Base-by-base conservation (phyloP, 2,329 filamentous ascomycete genomes). In the Hymenoscyphus linearis region DNA sequence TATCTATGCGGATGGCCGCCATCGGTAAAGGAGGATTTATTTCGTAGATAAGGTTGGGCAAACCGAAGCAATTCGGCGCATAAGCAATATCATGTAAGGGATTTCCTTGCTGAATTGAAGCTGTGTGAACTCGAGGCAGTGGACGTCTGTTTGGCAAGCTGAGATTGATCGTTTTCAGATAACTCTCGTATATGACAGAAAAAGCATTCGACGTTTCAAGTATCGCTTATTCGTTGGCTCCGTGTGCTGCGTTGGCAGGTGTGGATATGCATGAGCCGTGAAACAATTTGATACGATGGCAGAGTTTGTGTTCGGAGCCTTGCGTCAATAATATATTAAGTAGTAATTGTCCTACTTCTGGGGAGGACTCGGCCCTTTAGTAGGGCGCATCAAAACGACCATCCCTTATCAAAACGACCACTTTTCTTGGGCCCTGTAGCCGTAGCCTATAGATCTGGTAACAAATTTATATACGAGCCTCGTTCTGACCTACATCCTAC, bases 1-100 rank as follows among this genome's bases (percentile, higher is more conserved):
- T 61, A 61, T 67, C 31, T 56, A 64, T 55, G 26, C 66, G 63
- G 53, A 34, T 31, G 18, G 63, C 64, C 22, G 65, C 50, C 26
- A 53, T 58, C 36, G 26, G 13, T 26, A 18, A 13, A 25, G 47
- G n/a, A 40, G 13, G 14, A n/a, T 16, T 22, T 50, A 4, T 10
- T 4, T 22, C 3, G 10, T 50, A 10, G 18, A 31, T 50, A 22
- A 25, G 13, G 22, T 22, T 50, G 10, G n/a, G 22, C 22, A 22
- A 22, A 50, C 18, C 18, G 22, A 50, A 22, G 22, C 10, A 50
- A 50, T 13, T 6, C 18, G 7, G n/a, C 4, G 18, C 10, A 18
- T 18, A 10, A 50, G 2, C n/a, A 50, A 22, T 22, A 25, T 18
- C 18, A 5, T 4, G 9, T 12, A 18, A 50, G 0, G 13, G 1